Conservation (phyloP, 495 filamentous ascomycete genomes). For the Penicillium desertorum region DNA sequence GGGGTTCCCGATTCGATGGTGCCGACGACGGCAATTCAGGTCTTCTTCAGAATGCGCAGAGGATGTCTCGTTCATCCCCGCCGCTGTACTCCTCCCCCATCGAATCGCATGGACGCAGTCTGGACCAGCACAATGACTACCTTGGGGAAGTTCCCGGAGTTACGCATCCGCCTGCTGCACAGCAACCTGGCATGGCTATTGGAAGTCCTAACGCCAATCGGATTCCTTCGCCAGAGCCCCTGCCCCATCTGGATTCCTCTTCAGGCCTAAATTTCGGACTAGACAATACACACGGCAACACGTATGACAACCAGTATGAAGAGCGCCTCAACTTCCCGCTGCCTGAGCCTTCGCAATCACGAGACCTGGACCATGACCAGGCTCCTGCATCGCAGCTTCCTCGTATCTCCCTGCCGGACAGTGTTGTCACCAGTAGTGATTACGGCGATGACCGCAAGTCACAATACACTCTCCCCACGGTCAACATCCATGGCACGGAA, state of each 20-base stretch:
- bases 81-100: constrained; percentile 36
- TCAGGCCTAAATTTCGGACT: constrained; percentile 25
- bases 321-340: constrained; percentile 33
- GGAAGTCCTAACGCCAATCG: constrained; percentile 32
- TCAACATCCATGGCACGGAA: constrained; percentile 34
- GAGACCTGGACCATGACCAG: constrained; percentile 19
- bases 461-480: constrained; percentile 40
- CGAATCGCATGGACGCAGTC: constrained; percentile 20
- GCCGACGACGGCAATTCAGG: constrained; percentile 59
- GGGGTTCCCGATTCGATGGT: constrained; percentile 44
- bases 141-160: constrained; percentile 13
- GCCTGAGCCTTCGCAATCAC: constrained; percentile 20
- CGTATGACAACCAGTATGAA: constrained; percentile 15
- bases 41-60: constrained; percentile 60
- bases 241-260: constrained; percentile 17
- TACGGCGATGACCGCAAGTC: constrained; percentile 63
- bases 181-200: constrained; percentile 15
- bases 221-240: constrained; percentile 20
- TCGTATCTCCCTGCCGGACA: constrained; percentile 44
- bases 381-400: constrained; percentile 32
- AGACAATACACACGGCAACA: constrained; percentile 8
- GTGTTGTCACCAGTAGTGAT: constrained; percentile 54
- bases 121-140: constrained; percentile 16
- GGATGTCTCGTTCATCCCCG: constrained; percentile 64
- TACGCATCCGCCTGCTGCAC: constrained; percentile 15